Evolutionary conservation across 2,329 filamentous ascomycete genomes (phyloP), one percentile per base, ranked within the genome.

Genomic region (Talaromyces sp.): DNA sequence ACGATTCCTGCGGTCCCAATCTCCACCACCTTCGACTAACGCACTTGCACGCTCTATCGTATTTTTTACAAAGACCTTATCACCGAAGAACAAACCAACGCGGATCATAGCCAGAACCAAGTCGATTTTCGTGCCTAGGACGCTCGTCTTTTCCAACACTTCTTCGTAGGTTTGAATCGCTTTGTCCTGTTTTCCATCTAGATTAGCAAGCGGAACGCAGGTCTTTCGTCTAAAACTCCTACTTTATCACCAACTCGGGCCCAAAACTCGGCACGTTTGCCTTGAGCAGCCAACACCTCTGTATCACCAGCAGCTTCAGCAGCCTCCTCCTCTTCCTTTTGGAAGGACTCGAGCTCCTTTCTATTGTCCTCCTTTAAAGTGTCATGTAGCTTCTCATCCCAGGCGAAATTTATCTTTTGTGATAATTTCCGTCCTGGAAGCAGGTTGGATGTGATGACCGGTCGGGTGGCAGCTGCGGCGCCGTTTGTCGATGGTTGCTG

Each of bases 1-100:
- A 61, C 94, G 88, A 80, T 99, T 99, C 73, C 94, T 88, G 64
- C 94, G 89, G 74, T 99, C 94, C 94, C 94, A 99, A 76, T 99
- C 94, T 74, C 94, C 94, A 65, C 94, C 94, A 64, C 89, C 89
- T 72, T 99, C 94, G 35, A 99, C 92, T 53, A 99, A 82, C 3
- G 89, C 83, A 77, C 89, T 91, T 66, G 92, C 92, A 43, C 93
- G 87, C 69, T 96, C 91, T 48, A 97, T 84, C 60, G 91, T 89
- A 82, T 95, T 96, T 84, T 96, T 95, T 51, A 96, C 92, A 57
- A 94, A 84, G 40, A 88, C 75, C 77, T 91, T 92, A 76, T 99
- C 94, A 64, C 92, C 91, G 72, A 96, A 99, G 81, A 99, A 99
- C 60, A 99, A 83, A 36, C 89, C 91, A 72, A 97, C 87, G 60